Evolutionary conservation across 2,329 filamentous ascomycete species (phyloP).

Genomic region (Didymella arachidicola): DNA sequence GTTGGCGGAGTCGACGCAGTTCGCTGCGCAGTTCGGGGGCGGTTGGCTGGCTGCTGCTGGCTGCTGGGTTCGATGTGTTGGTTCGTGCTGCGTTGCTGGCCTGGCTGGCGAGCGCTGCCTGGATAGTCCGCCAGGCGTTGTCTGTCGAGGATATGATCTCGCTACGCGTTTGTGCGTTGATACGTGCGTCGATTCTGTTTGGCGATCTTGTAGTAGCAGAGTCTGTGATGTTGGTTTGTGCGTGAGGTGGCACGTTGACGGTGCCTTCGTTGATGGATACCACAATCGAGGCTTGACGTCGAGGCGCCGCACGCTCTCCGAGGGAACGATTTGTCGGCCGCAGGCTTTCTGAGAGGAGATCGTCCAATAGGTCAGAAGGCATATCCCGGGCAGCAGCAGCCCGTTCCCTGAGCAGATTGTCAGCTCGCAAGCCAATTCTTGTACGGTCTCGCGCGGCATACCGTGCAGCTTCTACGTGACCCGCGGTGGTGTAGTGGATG

Average conservation of each 20-base stretch:
- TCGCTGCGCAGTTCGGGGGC: conserved; percentile 45
- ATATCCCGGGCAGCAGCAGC: conserved; percentile 26
- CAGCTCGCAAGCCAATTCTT: conserved; percentile 11
- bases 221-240: conserved; percentile 41
- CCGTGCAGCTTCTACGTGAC: conserved; percentile 35
- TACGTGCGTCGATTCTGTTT: conserved; percentile 43
- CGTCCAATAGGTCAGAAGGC: conserved; percentile 17
- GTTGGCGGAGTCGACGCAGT: conserved; percentile 46
- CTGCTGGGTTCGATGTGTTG: conserved; percentile 17
- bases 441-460: conserved; percentile 23
- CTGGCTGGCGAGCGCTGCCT: conserved; percentile 55
- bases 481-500: conserved; percentile 53
- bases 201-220: conserved; percentile 42
- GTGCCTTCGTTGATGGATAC: conserved; percentile 45
- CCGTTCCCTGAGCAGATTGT: conserved; percentile 28
- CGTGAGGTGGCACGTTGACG: conserved; percentile 29
- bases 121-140: conserved; percentile 59
- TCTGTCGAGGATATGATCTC: conserved; percentile 46
- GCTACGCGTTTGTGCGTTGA: conserved; percentile 42
- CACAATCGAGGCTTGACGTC: conserved; percentile 52
- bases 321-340: conserved; percentile 27
- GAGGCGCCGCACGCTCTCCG: conserved; percentile 39
- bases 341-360: conserved; percentile 35
- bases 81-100: conserved; percentile 23
- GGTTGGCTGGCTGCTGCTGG: conserved; percentile 24